A percentile compares a stretch with the other conserved stretches of the same genome.
These are phyloP conservation scores for Penicillium nordicum DNA, from an alignment of 2,329 filamentous ascomycete species.

Conservation along the genomic window DNA sequence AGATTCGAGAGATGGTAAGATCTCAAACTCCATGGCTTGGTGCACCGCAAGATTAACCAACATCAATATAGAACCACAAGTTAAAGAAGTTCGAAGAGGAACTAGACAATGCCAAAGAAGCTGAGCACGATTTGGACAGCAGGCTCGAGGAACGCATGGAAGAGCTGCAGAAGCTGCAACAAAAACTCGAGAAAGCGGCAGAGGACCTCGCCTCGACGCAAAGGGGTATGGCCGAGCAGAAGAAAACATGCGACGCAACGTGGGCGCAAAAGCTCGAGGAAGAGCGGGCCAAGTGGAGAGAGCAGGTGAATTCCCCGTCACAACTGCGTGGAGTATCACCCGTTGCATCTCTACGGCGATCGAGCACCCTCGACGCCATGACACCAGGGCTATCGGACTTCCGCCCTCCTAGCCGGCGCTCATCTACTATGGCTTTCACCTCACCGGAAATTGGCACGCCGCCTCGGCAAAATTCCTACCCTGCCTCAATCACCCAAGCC, in stretches of 20 bases:
- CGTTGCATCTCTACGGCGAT: slow-evolving; percentile 41
- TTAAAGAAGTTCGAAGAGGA: slow-evolving; percentile 74
- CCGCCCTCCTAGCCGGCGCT: slow-evolving; percentile 40
- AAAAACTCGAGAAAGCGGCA: slow-evolving; percentile 51
- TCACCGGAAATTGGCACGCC: slow-evolving; percentile 40
- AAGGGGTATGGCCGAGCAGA: slow-evolving; percentile 57
- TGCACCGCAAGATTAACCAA: background rate
- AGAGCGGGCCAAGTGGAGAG: slow-evolving; percentile 59
- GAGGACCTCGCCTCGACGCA: slow-evolving; percentile 59
- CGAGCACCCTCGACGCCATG: slow-evolving; percentile 37
- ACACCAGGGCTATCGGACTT: slow-evolving; percentile 36
- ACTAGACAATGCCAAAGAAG: slow-evolving; percentile 61
- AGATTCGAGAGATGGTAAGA: slow-evolving; percentile 78
- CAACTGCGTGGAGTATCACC: slow-evolving; percentile 41
- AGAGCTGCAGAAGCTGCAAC: slow-evolving; percentile 50
- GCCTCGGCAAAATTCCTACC: slow-evolving; percentile 48
- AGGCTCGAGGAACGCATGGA: slow-evolving; percentile 63
- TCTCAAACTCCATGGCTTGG: background rate
- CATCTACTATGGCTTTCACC: slow-evolving; percentile 37
- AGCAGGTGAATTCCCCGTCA: slow-evolving; percentile 42
- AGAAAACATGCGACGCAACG: slow-evolving; percentile 56
- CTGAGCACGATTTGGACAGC: slow-evolving; percentile 46
- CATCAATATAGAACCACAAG: slow-evolving; percentile 56
- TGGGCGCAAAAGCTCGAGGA: slow-evolving; percentile 61
- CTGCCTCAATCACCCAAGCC: slow-evolving; percentile 26